A percentile compares a stretch with the other conserved stretches of the same genome.
These are phyloP conservation scores for Royoungia palumana DNA, from an alignment of 768 basidiomycete genomes.

Conservation along the genomic window DNA sequence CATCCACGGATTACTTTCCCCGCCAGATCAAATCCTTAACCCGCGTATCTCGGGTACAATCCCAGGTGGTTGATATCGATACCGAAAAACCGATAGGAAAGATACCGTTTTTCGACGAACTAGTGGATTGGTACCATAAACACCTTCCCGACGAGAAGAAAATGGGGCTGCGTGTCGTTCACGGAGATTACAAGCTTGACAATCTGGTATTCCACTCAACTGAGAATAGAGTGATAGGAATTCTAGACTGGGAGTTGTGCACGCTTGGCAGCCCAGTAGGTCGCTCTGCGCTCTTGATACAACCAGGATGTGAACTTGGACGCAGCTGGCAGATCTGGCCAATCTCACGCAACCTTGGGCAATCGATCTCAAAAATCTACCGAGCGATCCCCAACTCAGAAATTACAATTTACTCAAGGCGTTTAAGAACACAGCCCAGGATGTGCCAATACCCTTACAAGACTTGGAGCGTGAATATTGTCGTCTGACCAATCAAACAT, in stretches of 20 bases:
- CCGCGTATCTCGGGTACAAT: constrained; percentile 77
- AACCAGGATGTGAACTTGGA: not conserved
- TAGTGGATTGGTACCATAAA: constrained; percentile 72
- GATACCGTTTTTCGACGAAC: constrained; percentile 71
- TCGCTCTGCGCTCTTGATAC: constrained; percentile 4
- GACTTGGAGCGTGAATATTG: constrained; percentile 84
- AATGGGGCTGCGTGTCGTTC: constrained; percentile 81
- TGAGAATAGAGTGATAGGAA: constrained; percentile 89
- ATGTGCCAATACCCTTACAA: constrained; percentile 63
- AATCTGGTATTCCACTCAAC: constrained; percentile 94
- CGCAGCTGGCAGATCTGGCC: constrained; percentile 79
- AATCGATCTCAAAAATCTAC: constrained; percentile 44
- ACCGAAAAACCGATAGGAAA: constrained; percentile 56
- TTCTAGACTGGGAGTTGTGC: constrained; percentile 97
- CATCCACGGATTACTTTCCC: constrained; percentile 81
- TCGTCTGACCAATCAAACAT: constrained; percentile 56
- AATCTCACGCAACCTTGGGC: constrained; percentile 88
- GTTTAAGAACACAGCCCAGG: constrained; percentile 57
- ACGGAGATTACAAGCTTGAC: constrained; percentile 98
- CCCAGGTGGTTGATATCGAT: constrained; percentile 63
- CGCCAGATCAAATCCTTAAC: constrained; percentile 90
- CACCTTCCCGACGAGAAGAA: constrained; percentile 76
- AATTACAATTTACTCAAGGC: constrained; percentile 40
- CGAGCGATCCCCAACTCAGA: constrained; percentile 18
- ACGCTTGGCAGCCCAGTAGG: constrained; percentile 88